Evolutionary conservation across 148 eudicot species (phyloP).

Genomic region (Camellia sinensis): DNA sequence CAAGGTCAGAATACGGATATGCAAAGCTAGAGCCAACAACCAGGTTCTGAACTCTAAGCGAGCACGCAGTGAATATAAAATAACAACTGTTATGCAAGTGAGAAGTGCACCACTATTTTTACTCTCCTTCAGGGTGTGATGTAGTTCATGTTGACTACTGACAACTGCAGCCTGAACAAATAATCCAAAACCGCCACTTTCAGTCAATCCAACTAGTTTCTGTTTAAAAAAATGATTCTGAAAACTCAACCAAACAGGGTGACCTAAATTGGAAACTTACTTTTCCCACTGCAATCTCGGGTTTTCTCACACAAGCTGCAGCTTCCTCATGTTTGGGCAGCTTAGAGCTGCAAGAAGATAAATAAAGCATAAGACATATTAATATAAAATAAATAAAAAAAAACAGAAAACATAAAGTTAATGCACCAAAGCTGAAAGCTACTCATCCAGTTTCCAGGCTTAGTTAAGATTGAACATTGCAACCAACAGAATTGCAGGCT

Average conservation of each 20-base stretch:
- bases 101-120: conserved; percentile 27
- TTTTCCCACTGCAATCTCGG: conserved; percentile 18
- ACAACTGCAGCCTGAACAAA: conserved; percentile 31
- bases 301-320: conserved; percentile 6
- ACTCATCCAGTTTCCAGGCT: conserved; percentile 23
- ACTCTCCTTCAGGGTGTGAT: conserved; percentile 18
- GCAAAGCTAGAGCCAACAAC: not conserved
- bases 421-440: not conserved
- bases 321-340: conserved; percentile 21
- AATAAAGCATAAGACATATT: not conserved
- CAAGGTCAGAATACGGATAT: conserved; percentile 1
- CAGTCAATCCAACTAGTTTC: not conserved
- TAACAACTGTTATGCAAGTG: not conserved
- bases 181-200: conserved; percentile 2
- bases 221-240: not conserved
- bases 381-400: not conserved
- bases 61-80: not conserved
- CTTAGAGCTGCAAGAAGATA: conserved; percentile 20
- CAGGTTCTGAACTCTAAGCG: not conserved
- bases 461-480: conserved; percentile 16
- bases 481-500: conserved; percentile 1
- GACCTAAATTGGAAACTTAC: conserved; percentile 14
- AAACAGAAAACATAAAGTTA: not conserved
- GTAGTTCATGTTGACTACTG: conserved; percentile 15
- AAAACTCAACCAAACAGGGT: not conserved